These are phyloP conservation scores for Theileria parva DNA, from an alignment of 169 alveolate species.

Conservation along the genomic window DNA sequence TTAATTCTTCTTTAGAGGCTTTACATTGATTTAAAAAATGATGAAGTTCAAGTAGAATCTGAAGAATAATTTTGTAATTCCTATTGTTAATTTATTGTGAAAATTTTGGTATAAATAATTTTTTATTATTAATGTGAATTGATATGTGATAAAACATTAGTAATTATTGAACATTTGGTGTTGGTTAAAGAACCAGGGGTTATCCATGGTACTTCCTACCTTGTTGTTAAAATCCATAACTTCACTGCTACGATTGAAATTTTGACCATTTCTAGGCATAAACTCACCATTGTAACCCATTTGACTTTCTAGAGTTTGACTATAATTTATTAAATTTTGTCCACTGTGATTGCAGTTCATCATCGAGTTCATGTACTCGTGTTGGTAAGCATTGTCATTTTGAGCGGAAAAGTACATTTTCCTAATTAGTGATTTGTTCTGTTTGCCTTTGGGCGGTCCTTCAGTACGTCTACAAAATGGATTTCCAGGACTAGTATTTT, in stretches of 20 bases:
- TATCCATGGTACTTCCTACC: slow-evolving; percentile 13
- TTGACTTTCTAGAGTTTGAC: background rate
- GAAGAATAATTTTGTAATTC: background rate
- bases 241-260: background rate
- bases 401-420: slow-evolving; percentile 12
- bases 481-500: slow-evolving; percentile 56
- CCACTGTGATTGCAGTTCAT: background rate
- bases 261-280: background rate
- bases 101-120: background rate
- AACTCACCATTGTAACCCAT: background rate
- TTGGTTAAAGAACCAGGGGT: slow-evolving; percentile 20
- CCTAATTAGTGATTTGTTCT: slow-evolving; percentile 58
- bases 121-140: background rate
- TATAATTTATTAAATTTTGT: background rate
- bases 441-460: slow-evolving; percentile 69
- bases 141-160: slow-evolving; percentile 7
- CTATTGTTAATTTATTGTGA: no score
- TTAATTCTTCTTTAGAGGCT: slow-evolving; percentile 35
- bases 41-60: slow-evolving; percentile 27
- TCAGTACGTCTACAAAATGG: slow-evolving; percentile 69
- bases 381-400: background rate
- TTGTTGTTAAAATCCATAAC: background rate
- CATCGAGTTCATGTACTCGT: background rate
- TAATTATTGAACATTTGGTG: background rate
- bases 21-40: slow-evolving; percentile 53